Evolutionary conservation across 2,329 filamentous ascomycete genomes (phyloP).

Genomic region (Pseudogymnoascus sp.): DNA sequence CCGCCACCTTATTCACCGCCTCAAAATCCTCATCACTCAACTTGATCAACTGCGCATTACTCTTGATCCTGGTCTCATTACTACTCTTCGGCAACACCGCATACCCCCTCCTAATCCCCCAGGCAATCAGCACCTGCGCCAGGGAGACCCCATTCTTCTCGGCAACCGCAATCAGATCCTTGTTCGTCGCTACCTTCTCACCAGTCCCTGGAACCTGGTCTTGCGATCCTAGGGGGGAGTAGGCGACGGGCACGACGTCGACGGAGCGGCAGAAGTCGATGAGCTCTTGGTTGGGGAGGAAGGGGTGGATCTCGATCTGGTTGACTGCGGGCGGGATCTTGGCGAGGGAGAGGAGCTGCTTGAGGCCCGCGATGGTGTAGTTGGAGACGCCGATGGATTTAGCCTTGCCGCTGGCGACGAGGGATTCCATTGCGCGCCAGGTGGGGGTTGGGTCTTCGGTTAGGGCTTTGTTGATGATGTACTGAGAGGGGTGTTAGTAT

Average conservation of each 20-base stretch:
- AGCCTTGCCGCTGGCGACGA: conserved; percentile 50
- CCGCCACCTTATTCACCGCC: conserved; percentile 49
- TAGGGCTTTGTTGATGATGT: conserved; percentile 53
- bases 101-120: conserved; percentile 59
- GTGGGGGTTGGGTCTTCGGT: conserved; percentile 58
- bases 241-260: conserved; percentile 64
- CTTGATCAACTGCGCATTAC: conserved; percentile 59
- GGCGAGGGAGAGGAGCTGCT: conserved; percentile 41
- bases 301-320: conserved; percentile 65
- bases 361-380: conserved; percentile 44
- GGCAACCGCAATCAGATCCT: conserved; percentile 51
- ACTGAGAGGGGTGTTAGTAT: conserved; percentile 29
- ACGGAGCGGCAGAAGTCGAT: conserved; percentile 59
- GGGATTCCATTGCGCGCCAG: conserved; percentile 67
- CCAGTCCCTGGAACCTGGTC: conserved; percentile 56
- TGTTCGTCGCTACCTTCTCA: conserved; percentile 54
- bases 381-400: conserved; percentile 52
- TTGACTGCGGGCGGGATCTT: conserved; percentile 42
- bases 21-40: conserved; percentile 54
- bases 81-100: conserved; percentile 69
- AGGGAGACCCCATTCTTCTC: conserved; percentile 53
- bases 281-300: conserved; percentile 61
- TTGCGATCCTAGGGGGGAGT: conserved; percentile 58
- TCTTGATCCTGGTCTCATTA: conserved; percentile 57
- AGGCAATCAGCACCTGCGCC: conserved; percentile 59